Conservation (phyloP, 2,329 filamentous ascomycete species). For the Aspergillus proliferans region DNA sequence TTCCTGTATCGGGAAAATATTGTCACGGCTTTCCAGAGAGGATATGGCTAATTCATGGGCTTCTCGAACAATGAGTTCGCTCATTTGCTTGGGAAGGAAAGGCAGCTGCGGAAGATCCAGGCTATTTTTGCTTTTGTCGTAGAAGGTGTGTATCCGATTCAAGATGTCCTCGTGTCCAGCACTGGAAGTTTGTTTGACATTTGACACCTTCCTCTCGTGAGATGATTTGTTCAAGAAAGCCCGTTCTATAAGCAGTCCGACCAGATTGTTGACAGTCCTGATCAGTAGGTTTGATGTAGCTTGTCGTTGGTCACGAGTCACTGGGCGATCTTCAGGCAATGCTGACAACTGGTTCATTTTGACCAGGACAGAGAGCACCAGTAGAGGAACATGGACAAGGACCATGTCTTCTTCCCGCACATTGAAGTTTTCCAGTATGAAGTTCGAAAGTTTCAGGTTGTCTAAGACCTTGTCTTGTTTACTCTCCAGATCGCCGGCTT, state of each 20-base stretch:
- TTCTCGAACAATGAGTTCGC: slow-evolving; percentile 60
- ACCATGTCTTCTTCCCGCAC: slow-evolving; percentile 95
- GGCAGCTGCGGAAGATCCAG: slow-evolving; percentile 58
- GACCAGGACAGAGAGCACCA: slow-evolving; percentile 58
- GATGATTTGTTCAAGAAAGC: slow-evolving; percentile 45
- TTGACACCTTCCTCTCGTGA: slow-evolving; percentile 15
- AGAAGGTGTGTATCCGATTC: slow-evolving; percentile 59
- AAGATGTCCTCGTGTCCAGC: slow-evolving; percentile 43
- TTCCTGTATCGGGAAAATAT: slow-evolving; percentile 45
- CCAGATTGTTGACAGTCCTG: slow-evolving; percentile 24
- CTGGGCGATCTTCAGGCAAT: slow-evolving; percentile 5
- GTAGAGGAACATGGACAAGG: slow-evolving; percentile 72
- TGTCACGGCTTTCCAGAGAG: slow-evolving; percentile 21
- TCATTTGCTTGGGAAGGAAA: slow-evolving; percentile 50
- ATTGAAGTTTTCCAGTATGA: slow-evolving; percentile 84
- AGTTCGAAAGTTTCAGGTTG: slow-evolving; percentile 68
- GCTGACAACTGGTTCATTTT: slow-evolving; percentile 37
- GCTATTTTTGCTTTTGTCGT: slow-evolving; percentile 64
- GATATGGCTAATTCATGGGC: slow-evolving; percentile 38
- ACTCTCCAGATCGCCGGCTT: slow-evolving; percentile 45
- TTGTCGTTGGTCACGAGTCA: slow-evolving; percentile 12
- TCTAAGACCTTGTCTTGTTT: slow-evolving; percentile 48
- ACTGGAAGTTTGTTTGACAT: slow-evolving; percentile 9
- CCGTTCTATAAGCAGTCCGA: slow-evolving; percentile 41
- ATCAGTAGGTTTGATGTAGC: slow-evolving; percentile 20